Base-by-base conservation (phyloP, 2,329 filamentous ascomycete species). In the Aspergillus fumigatus region DNA sequence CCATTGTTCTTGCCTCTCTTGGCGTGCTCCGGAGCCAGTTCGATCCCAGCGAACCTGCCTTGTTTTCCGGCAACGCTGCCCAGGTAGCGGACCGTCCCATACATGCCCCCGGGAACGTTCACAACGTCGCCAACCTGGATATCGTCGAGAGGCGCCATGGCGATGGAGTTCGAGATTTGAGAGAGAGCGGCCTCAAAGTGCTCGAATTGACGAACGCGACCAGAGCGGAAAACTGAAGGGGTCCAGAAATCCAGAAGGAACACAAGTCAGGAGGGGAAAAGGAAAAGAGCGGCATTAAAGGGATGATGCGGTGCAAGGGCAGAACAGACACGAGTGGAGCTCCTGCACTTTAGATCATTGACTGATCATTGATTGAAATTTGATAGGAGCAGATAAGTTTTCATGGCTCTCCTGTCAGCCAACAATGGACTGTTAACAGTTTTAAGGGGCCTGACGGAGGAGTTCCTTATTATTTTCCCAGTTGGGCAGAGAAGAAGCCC, bases 51-150 rank as follows among this genome's bases (percentile, higher is more conserved):
- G 79, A 99, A 99, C 21, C 84, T 84, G 51, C 94, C 94, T 65
- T 89, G 91, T 79, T 96, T 97, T 61, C 92, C 92, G 65, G 87
- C 84, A 43, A 99, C 93, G 41, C 81, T 80, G 48, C 94, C 94
- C 59, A 97, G 80, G 70, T 96, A 99, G 71, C 89, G 93, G 63
- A 97, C 87, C 2, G 85, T 88, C 50, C 94, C 94, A 63, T 88
- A 80, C 92, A 99, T 96, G 72, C 88, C 90, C 45, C 94, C 94
- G 1, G 93, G 92, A 49, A 97, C 93, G 65, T 97, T 92, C 60
- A 97, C 93, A 35, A 81, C 73, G 70, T 97, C 93, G 63, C 93
- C 93, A 43, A 94, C 81, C 61, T 86, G 82, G 59, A 96, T 77
- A 47, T 84, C 81, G 58, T 76, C 74, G 54, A 67, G 59, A 51